phyloP scores from a whole-genome alignment of 2,329 filamentous ascomycete genomes.

The Triangularia setosa region DNA sequence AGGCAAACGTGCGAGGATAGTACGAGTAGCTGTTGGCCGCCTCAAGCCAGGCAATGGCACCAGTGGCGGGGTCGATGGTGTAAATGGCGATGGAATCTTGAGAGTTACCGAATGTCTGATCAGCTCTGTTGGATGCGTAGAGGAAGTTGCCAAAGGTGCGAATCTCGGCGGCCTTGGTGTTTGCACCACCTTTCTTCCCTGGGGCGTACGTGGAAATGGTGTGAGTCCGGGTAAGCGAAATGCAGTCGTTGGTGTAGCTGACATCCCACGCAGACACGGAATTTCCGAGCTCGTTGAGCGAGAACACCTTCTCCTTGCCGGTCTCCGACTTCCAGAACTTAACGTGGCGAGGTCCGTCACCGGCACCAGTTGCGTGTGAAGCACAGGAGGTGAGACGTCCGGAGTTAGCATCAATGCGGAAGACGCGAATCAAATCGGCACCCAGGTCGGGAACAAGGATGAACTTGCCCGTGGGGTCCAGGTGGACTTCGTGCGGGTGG shows the following conservation, averaged over 20 bases:
- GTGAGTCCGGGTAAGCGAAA: slow-evolving; percentile 44
- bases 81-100: slow-evolving; percentile 56
- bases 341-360: slow-evolving; percentile 52
- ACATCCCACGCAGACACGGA: slow-evolving; percentile 48
- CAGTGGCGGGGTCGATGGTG: slow-evolving; percentile 41
- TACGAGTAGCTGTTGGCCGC: slow-evolving; percentile 54
- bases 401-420: slow-evolving; percentile 42
- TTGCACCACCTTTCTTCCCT: slow-evolving; percentile 38
- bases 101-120: slow-evolving; percentile 50
- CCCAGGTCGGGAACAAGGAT: slow-evolving; percentile 51
- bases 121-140: slow-evolving; percentile 59
- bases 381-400: slow-evolving; percentile 45
- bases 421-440: slow-evolving; percentile 51
- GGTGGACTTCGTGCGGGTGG: slow-evolving; percentile 51
- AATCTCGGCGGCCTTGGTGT: slow-evolving; percentile 54
- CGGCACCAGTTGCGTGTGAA: slow-evolving; percentile 38
- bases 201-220: slow-evolving; percentile 44
- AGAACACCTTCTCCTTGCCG: slow-evolving; percentile 34
- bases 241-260: slow-evolving; percentile 41
- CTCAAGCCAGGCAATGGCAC: slow-evolving; percentile 49
- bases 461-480: slow-evolving; percentile 46
- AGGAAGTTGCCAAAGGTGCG: slow-evolving; percentile 51
- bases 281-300: slow-evolving; percentile 48
- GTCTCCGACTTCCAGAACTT: slow-evolving; percentile 41
- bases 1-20: slow-evolving; percentile 59